Percentiles rank a stretch among this genome's conserved stretches.
Evolutionary conservation across 345 rosid species (phyloP).

Genomic region (Luvunga scandens): DNA sequence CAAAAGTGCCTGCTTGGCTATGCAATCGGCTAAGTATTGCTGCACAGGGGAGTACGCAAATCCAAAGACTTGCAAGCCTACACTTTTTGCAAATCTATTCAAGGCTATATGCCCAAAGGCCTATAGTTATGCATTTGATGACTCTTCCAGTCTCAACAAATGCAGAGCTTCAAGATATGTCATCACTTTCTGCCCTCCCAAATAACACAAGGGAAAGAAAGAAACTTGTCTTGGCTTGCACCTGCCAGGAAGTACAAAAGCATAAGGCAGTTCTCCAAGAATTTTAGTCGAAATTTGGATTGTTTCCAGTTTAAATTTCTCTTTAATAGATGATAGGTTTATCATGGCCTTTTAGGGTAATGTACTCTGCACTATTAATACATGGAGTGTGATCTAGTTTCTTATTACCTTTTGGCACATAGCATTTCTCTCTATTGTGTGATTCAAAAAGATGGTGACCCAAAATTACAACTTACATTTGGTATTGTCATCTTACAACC

Average conservation of each 20-base stretch:
- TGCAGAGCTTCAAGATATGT: constrained; percentile 92
- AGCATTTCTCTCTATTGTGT: neutral
- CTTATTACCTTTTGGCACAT: neutral
- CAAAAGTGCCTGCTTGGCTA: constrained; percentile 93
- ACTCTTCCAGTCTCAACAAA: constrained; percentile 75
- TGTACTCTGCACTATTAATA: neutral
- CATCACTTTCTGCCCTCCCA: constrained; percentile 88
- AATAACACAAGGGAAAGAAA: constrained; percentile 14
- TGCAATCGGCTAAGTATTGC: constrained; percentile 87
- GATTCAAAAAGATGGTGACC: no score
- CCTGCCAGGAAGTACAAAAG: neutral
- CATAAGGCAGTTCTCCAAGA: neutral
- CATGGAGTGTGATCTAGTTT: neutral
- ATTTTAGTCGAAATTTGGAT: neutral
- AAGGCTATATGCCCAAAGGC: constrained; percentile 94
- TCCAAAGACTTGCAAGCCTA: constrained; percentile 79
- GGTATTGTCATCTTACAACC: no score
- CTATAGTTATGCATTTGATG: constrained; percentile 93
- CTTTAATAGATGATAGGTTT: constrained; percentile 3
- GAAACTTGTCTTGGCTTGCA: neutral
- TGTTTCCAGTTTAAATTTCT: constrained; percentile 2
- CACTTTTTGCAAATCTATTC: constrained; percentile 72
- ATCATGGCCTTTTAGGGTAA: neutral
- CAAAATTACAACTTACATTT: no score
- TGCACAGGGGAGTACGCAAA: constrained; percentile 75